Evolutionary conservation across 768 basidiomycete genomes (phyloP), one percentile per base, ranked within the genome.

Genomic region (Leccinellum albellum): DNA sequence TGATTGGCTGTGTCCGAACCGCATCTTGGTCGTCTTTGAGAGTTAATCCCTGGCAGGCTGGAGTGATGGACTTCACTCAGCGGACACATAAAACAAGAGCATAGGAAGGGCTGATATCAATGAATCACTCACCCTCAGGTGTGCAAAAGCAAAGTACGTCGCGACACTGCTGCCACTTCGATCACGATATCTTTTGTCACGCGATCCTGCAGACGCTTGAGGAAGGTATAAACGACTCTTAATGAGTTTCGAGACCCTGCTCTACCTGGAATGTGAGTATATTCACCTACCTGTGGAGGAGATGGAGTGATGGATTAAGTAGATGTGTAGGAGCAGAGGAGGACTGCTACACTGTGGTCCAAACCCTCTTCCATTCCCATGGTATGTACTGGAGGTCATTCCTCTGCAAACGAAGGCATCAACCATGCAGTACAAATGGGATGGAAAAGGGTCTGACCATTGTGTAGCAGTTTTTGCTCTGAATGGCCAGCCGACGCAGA

Each of bases 321-420:
- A 56, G 55, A 42, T n/a, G 46, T 47, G 28, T 26, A 32, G 46
- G 44, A 47, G 46, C 50, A 42, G 56, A 51, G 51, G 12, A 33
- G 35, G 61, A 50, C 54, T 49, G 55, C 54, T 61, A 61, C 40
- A 58, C 60, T 42, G 54, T 67, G 66, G 66, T 67, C 70, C 59
- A 70, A 68, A 69, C 64, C 54, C 66, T 73, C 77, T 78, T 78
- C 77, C 76, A 78, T 77, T 77, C 77, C 72, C 77, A 78, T 78
- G 76, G 77, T 78, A 78, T 70, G 75, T 73, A 71, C 66, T 68
- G 65, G 35, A 64, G 61, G 56, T 56, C 48, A 53, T 49, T 42
- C 61, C 57, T 61, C 60, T 58, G 70, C 66, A 71, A 60, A 62
- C 65, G 66, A 70, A 71, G 70, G 67, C 20, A 46, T 62, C 56